Base-by-base conservation (phyloP, 371 early-diverging fungal genomes). In the Mucor racemosus region DNA sequence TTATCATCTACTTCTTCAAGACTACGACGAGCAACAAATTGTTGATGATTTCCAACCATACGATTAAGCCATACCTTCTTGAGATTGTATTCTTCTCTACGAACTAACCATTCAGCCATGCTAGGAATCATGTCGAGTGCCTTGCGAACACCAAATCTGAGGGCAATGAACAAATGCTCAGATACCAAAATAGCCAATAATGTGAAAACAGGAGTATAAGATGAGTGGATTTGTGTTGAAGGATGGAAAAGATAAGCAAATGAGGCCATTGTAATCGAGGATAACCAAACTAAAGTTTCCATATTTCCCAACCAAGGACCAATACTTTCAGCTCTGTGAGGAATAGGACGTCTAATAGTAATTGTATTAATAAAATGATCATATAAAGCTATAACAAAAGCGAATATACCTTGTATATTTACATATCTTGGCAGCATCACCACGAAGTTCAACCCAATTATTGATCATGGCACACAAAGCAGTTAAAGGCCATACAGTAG, bases 381-480 rank as follows among this genome's bases (percentile, higher is more conserved):
- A 5, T 46, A 9, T n/a, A 26, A 2, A 5, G 3, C 3, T 17
- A 10, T 5, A 35, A 19, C 15, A 31, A 33, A 17, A 15, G 11
- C 21, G 10, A 58, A 7, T 17, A 58, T 77, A 80, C 83, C 88
- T 79, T 10, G 90, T 88, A 60, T 91, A 88, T 56, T 87, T 86
- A 72, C 92, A 91, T 53, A 96, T 85, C 75, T 96, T 96, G 72
- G 92, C 84, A 0, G 94, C 95, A 75, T 97, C 96, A 4, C 91
- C 86, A 54, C 97, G 86, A 64, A 97, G 75, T 76, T 97, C 96
- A 38, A 95, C 70, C 90, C 91, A 93, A 75, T 95, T 95, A 77
- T 95, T 95, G 41, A 95, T 36, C 62, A 95, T 80, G 36, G 93
- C 90, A 31, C 88, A 86, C 21, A 95, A 69, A 5, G 94, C 88